Conservation (phyloP, 495 filamentous ascomycete species). For the Viridothelium virens region DNA sequence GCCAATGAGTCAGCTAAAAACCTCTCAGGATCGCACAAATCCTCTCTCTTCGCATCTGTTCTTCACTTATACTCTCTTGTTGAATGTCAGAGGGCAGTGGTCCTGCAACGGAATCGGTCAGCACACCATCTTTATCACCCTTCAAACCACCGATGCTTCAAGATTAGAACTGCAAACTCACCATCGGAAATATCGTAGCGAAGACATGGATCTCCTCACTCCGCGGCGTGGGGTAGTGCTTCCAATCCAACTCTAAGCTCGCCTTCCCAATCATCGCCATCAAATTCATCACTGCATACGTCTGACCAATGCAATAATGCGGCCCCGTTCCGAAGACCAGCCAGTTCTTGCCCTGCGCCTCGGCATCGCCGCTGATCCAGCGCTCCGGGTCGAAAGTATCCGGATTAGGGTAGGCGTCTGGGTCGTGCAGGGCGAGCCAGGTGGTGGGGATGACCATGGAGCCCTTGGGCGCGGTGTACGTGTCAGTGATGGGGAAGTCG, state of each 20-base stretch:
- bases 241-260: constrained; percentile 84
- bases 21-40: background rate
- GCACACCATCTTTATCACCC: background rate
- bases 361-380: constrained; percentile 84
- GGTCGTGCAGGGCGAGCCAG: constrained; percentile 86
- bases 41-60: background rate
- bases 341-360: constrained; percentile 92
- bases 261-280: constrained; percentile 88
- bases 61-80: constrained; percentile 13
- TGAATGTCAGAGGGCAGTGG: constrained; percentile 30
- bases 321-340: constrained; percentile 93
- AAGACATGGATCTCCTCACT: constrained; percentile 98
- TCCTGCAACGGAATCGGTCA: constrained; percentile 24
- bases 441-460: constrained; percentile 91
- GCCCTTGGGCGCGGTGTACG: constrained; percentile 83
- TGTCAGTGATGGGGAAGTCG: constrained; percentile 81
- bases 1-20: background rate
- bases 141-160: background rate
- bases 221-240: constrained; percentile 66
- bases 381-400: constrained; percentile 87
- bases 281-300: constrained; percentile 83
- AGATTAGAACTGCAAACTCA: constrained; percentile 39
- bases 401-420: constrained; percentile 83
- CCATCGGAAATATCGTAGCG: constrained; percentile 94
- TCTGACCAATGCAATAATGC: constrained; percentile 95